These are phyloP conservation scores for Boletales sp. DNA, from an alignment of 768 basidiomycete species.

Conservation along the genomic window DNA sequence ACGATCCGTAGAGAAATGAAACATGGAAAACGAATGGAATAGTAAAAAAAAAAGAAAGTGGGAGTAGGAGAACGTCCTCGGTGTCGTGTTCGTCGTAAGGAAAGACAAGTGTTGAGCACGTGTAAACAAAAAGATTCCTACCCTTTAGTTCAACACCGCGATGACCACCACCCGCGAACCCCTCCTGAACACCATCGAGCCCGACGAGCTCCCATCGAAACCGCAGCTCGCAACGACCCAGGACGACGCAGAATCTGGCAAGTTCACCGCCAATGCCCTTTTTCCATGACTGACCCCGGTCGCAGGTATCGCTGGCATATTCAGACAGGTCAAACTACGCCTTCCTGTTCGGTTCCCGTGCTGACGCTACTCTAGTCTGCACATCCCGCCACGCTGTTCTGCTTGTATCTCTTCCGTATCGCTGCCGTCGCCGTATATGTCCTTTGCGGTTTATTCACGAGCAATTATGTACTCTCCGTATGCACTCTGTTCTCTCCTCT, in stretches of 20 bases:
- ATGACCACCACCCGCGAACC: conserved; percentile 60
- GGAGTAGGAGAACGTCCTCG: conserved; percentile 6
- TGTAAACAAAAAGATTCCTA: conserved; percentile 10
- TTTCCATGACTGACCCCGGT: conserved; percentile 1
- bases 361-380: conserved; percentile 53
- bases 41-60: not conserved
- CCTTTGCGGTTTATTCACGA: conserved; percentile 85
- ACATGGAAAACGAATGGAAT: conserved; percentile 25
- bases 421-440: conserved; percentile 91
- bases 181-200: conserved; percentile 79
- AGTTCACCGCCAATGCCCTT: not conserved
- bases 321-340: conserved; percentile 57
- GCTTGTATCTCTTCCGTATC: conserved; percentile 83
- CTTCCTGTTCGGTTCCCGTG: conserved; percentile 1
- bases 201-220: conserved; percentile 58
- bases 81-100: conserved; percentile 8
- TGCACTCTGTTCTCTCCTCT: conserved; percentile 25
- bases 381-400: conserved; percentile 81
- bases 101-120: conserved; percentile 11
- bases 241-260: conserved; percentile 76
- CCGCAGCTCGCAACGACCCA: conserved; percentile 49
- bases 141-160: conserved; percentile 5
- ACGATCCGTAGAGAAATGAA: conserved; percentile 37
- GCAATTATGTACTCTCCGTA: conserved; percentile 91
- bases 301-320: conserved; percentile 68